Base-by-base conservation (phyloP, 306 rosid genomes). In the Cyamopsis tetragonoloba region DNA sequence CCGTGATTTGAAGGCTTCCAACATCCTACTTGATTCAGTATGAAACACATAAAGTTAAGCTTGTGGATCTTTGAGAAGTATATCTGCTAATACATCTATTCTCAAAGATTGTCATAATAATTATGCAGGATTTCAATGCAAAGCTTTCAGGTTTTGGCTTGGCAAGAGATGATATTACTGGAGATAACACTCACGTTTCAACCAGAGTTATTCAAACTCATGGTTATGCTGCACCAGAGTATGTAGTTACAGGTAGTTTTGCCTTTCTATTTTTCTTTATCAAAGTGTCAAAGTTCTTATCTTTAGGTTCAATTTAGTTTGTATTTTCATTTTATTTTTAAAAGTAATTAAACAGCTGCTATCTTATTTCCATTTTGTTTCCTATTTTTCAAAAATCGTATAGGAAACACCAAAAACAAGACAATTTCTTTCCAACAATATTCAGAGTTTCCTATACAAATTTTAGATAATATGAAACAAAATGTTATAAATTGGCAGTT, bases 181-280 rank as follows among this genome's bases (percentile, higher is more conserved):
- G 98, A 51, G 98, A 93, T 43, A 89, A 89, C 55, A 89, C 98
- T 77, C 98, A 93, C 38, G 98, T 93, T 42, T 93, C 98, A 6
- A 93, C 98, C 64, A 66, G 96, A 83, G 73, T 93, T 24, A 79
- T 93, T 38, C 96, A 96, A 78, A 89, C 98, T 26, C 87, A 80
- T 66, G 98, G 98, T 62, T 93, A 93, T 47, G 98, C 98, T 35
- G 98, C 98, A 12, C 98, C 98, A 7, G 98, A 93, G 72, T 93
- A 93, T 68, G 88, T 89, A 49, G 96, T 96, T 24, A 89, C 98
- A 77, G 98, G 98, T 92, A 59, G 41, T 70, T 74, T 50, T 63
- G 34, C 63, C 46, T 68, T 54, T 31, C 57, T 34, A 28, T 56
- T 43, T 61, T 34, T 44, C 46, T 38, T n/a, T 22, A 30, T 30